Base-by-base conservation (phyloP, 2,329 filamentous ascomycete genomes). In the Cadophora gregata region DNA sequence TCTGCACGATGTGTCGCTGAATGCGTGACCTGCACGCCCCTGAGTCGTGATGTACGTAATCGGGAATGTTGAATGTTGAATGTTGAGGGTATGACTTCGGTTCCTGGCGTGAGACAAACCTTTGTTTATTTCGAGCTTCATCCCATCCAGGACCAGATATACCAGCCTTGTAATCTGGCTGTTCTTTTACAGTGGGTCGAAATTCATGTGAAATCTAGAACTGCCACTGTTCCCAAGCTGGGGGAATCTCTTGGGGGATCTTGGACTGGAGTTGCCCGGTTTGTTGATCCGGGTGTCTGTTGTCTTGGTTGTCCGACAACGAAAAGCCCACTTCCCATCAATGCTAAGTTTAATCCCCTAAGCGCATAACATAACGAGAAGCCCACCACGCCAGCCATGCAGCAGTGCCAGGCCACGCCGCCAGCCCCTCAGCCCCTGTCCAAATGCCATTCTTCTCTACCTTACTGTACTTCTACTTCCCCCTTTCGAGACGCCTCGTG, bases 41-140 rank as follows among this genome's bases (percentile, higher is more conserved):
- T 36, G 53, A 25, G 31, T 56, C 29, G 53, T 36, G 29, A 36
- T 56, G 53, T 56, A 56, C 53, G 31, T 56, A 56, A 56, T 33
- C 53, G 31, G 29, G 53, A 38, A 56, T 56, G 53, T 56, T 56
- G 53, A 38, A 56, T 56, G 53, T 56, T 56, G 53, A 56, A 42
- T 42, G 38, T 42, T 42, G 38, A 56, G 53, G 53, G 27, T 29
- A 24, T 36, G 53, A 55, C n/a, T 56, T 38, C 29, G 36, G 58
- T 45, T 21, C 38, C 36, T 48, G 58, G 42, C 38, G 36, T 42
- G 21, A 14, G 42, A 48, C 42, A 60, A 36, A 16, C 3, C 27
- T 14, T 3, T 42, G 38, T 55, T 33, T 31, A 31, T 10, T 9
- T n/a, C n/a, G 27, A 29, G 33, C 27, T 10, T 51, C 19, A 33